These are phyloP conservation scores for Tricharina praecox DNA, from an alignment of 495 filamentous ascomycete species.

Conservation along the genomic window DNA sequence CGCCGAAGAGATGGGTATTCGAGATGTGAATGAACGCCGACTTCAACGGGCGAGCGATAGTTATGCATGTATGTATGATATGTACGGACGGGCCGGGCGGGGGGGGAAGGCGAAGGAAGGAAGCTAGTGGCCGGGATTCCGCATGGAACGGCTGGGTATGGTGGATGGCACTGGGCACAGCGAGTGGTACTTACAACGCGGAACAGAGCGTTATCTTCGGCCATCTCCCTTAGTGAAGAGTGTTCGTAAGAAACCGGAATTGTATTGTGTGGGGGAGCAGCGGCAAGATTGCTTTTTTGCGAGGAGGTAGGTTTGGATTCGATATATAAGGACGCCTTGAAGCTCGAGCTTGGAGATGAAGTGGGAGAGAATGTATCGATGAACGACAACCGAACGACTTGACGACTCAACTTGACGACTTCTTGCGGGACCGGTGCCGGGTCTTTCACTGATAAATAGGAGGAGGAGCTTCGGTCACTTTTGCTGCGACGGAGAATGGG, in stretches of 20 bases:
- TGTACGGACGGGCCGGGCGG: not conserved
- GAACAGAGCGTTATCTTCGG: not conserved
- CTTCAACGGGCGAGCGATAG: not conserved
- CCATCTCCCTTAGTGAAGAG: not conserved
- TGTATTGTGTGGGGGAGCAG: not conserved
- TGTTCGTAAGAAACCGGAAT: not conserved
- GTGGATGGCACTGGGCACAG: not conserved
- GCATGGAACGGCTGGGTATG: not conserved
- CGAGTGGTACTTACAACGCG: constrained; percentile 1
- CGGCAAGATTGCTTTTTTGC: not conserved
- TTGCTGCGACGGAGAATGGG: no score
- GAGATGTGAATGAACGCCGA: not conserved
- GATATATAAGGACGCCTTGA: not conserved
- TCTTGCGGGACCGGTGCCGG: no score
- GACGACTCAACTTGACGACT: no score
- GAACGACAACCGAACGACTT: no score
- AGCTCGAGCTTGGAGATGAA: no score
- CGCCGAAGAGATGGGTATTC: not conserved
- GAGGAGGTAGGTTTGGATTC: not conserved
- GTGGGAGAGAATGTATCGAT: no score
- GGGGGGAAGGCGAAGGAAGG: not conserved
- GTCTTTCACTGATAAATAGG: no score
- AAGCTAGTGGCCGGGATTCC: no score
- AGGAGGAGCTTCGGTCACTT: no score
- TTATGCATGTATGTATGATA: not conserved